These are phyloP conservation scores for Recurvomyces mirabilis DNA, from an alignment of 495 filamentous ascomycete genomes.

Conservation along the genomic window DNA sequence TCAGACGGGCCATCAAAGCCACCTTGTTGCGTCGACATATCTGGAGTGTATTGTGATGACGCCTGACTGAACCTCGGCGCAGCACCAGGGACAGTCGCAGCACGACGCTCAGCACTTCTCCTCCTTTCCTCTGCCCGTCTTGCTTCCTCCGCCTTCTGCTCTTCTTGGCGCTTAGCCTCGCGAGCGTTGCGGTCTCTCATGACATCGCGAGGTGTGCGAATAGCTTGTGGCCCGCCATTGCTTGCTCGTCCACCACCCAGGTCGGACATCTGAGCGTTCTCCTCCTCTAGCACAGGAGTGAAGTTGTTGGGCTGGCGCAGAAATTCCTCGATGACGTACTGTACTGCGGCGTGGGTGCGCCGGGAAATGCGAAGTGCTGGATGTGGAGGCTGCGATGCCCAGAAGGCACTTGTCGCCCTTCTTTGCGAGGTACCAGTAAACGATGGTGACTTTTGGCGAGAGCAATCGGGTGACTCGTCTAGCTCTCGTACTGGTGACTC, in stretches of 20 bases:
- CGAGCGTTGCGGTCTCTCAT: slow-evolving; percentile 30
- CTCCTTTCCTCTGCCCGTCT: slow-evolving; percentile 24
- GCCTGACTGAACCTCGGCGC: slow-evolving; percentile 16
- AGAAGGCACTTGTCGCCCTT: slow-evolving; percentile 28
- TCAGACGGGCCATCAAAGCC: slow-evolving; percentile 7
- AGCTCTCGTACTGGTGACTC: slow-evolving; percentile 30
- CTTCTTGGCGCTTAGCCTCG: slow-evolving; percentile 23
- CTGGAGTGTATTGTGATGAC: slow-evolving; percentile 11
- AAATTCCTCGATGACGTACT: slow-evolving; percentile 84
- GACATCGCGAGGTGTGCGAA: slow-evolving; percentile 30
- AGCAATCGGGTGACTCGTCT: slow-evolving; percentile 22
- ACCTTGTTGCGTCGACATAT: slow-evolving; percentile 7
- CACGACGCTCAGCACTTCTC: slow-evolving; percentile 30
- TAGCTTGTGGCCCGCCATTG: slow-evolving; percentile 30
- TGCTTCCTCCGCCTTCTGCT: slow-evolving; percentile 25
- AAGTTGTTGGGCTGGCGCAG: slow-evolving; percentile 74
- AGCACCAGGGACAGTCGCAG: slow-evolving; percentile 27
- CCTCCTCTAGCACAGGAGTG: slow-evolving; percentile 73
- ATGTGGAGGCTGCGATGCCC: slow-evolving; percentile 29
- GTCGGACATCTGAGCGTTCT: slow-evolving; percentile 92
- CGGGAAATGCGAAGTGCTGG: slow-evolving; percentile 49
- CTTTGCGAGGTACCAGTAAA: slow-evolving; percentile 11
- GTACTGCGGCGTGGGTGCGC: slow-evolving; percentile 65
- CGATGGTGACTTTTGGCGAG: slow-evolving; percentile 18
- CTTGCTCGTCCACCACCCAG: slow-evolving; percentile 36